Percentiles rank a stretch among this genome's conserved stretches.
Conservation (phyloP, 371 early-diverging fungal species). For the Lichtheimia ramosa region DNA sequence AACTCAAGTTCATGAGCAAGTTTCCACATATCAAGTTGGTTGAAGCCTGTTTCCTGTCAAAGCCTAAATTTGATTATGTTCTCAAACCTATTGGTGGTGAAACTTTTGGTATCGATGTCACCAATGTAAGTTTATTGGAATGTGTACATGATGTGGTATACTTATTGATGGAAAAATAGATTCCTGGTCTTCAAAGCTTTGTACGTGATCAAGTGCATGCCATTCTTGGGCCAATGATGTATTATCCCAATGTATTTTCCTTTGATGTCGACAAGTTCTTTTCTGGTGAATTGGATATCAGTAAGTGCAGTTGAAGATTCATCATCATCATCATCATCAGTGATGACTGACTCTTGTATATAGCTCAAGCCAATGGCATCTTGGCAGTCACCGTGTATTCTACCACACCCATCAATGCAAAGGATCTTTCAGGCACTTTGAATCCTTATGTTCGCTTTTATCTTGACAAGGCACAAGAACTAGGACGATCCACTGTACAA, state of each 20-base stretch:
- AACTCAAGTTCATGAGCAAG: slow-evolving; percentile 80
- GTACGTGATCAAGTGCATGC: slow-evolving; percentile 79
- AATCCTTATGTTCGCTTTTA: slow-evolving; percentile 83
- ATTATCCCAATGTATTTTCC: slow-evolving; percentile 80
- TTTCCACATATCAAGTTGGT: slow-evolving; percentile 90
- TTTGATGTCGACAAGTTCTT: slow-evolving; percentile 84
- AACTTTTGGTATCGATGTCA: slow-evolving; percentile 83
- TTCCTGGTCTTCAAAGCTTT: slow-evolving; percentile 82
- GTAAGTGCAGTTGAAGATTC: slow-evolving; percentile 18
- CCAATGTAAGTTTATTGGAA: slow-evolving; percentile 47
- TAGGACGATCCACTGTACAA: slow-evolving; percentile 61
- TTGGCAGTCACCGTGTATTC: slow-evolving; percentile 77
- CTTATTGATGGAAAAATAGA: slow-evolving; percentile 27
- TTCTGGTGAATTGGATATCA: slow-evolving; percentile 61
- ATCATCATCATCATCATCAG: not conserved
- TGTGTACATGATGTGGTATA: not conserved
- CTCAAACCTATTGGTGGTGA: slow-evolving; percentile 93
- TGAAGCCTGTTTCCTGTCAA: slow-evolving; percentile 87
- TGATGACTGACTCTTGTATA: not conserved
- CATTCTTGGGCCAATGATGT: slow-evolving; percentile 80
- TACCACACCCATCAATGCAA: slow-evolving; percentile 75
- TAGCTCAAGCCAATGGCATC: slow-evolving; percentile 82
- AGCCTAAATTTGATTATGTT: slow-evolving; percentile 91
- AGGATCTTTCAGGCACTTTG: slow-evolving; percentile 72
- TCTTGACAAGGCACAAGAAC: slow-evolving; percentile 74